Base-by-base conservation (phyloP, 2,329 filamentous ascomycete genomes). In the Aspergillus ochraceus region DNA sequence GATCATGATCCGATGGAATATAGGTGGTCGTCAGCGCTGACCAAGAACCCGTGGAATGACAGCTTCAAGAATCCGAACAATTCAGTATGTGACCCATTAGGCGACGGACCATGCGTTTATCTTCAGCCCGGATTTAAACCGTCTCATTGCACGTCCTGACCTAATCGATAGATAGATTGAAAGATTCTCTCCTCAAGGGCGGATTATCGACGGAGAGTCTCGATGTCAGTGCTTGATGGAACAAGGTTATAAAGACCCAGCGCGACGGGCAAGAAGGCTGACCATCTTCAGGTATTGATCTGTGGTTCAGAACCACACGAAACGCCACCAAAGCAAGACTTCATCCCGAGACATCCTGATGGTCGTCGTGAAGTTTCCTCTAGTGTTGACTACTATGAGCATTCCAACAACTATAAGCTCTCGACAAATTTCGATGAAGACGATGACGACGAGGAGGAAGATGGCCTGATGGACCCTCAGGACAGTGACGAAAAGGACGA, bases 181-280 rank as follows among this genome's bases (percentile, higher is more conserved):
- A 76, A 60, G 76, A 75, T 30, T 79, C 81, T 17, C 76, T 86
- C 11, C 77, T 82, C 60, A 75, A 75, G 49, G 83, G 82, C 19
- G 83, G 83, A 6, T 71, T 85, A 58, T 79, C 79, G 22, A 67
- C 70, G 20, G 79, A 84, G 52, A 81, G 80, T 20, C 74, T 86
- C 29, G 76, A 82, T 60, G 78, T 83, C 66, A 72, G 65, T 47
- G 19, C 45, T 20, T 47, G 9, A 14, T 47, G 45, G 22, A 12
- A 47, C 22, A 24, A 47, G 9, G 11, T 12, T 24, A 47, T 19
- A 17, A 46, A 47, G 14, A 36, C 11, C 6, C 17, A 42, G 36
- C 36, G 6, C 36, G 17, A n/a, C 17, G 36, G 17, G 17, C 36
- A 6, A 42, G 36, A 12, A 58, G 60, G 54, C 60, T 62, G 50